Base-by-base conservation (phyloP, 768 basidiomycete species). In the Macrolepiota albuminosa region DNA sequence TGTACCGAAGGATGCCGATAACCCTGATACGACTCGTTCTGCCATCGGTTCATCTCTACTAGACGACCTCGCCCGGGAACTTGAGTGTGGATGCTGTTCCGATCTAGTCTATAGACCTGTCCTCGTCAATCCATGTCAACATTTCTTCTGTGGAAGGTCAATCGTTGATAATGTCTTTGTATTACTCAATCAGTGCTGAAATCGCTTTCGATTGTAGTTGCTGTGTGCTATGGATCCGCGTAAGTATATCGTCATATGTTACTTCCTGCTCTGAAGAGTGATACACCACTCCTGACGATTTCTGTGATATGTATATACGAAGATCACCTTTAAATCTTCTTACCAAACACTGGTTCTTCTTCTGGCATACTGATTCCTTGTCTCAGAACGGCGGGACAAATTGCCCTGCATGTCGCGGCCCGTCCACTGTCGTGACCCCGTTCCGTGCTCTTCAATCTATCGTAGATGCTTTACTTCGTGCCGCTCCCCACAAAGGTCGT, bases 71-170 rank as follows among this genome's bases (percentile, higher is more conserved):
- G 83, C 80, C 31, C 79, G 88, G 67, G 91, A 93, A 69, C 79
- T 93, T 43, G 87, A 91, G 64, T 94, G 92, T 65, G 92, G 89
- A 24, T 93, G 92, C 69, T 94, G 92, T 72, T 82, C 89, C 18
- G 91, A 84, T 59, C 78, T 94, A 46, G 86, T 89, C 60, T 92
- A 94, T 72, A 79, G 83, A 61, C 92, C 92, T 3, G 91, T 94
- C 16, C 76, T 92, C 33, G 89, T 94, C 54, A 79, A 82, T 39
- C 92, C 92, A 34, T 94, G 92, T 70, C 89, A 93, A 66, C 92
- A 94, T 78, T 92, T 89, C 79, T 93, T 93, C 69, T 94, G 92
- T 67, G 92, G 92, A 72, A 92, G 91, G 90, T 91, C 72, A 60
- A 75, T 65, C 52, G 18, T 48, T 24, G 36, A 16, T 16, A 39